Percentiles rank a stretch among this genome's conserved stretches.
Conservation (phyloP, 2,329 filamentous ascomycete genomes). For the Dichotomopilus funicola region DNA sequence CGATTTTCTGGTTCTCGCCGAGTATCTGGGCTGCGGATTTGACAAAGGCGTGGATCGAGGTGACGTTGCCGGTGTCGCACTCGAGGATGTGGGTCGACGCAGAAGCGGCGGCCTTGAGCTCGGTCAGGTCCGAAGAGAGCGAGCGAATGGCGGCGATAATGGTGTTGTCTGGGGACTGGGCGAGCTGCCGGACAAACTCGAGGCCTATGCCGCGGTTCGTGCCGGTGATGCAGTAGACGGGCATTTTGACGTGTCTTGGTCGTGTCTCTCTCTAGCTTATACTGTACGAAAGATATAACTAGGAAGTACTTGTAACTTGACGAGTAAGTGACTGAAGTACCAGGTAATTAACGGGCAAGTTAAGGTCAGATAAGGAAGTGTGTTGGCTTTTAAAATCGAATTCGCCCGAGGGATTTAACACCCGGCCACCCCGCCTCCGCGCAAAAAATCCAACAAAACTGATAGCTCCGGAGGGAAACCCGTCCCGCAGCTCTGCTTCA, state of each 20-base stretch:
- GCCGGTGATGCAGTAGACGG: slow-evolving; percentile 29
- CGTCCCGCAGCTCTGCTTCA: not conserved
- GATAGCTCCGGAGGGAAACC: too few species aligned
- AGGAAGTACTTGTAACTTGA: too few species aligned
- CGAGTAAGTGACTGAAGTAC: too few species aligned
- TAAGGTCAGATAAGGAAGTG: not conserved
- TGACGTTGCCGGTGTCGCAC: slow-evolving; percentile 28
- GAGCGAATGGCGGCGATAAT: slow-evolving; percentile 26
- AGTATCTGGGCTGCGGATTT: slow-evolving; percentile 24
- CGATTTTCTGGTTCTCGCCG: slow-evolving; percentile 29
- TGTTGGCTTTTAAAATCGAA: too few species aligned
- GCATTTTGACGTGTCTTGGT: slow-evolving; percentile 21
- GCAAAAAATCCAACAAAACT: too few species aligned
- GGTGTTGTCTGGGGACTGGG: slow-evolving; percentile 21
- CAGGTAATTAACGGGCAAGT: not conserved
- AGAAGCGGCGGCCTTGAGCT: slow-evolving; percentile 21
- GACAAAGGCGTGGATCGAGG: slow-evolving; percentile 27
- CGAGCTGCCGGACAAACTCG: slow-evolving; percentile 29
- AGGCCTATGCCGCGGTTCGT: slow-evolving; percentile 29
- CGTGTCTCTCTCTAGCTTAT: not conserved
- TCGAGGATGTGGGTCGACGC: slow-evolving; percentile 24
- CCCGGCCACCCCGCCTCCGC: too few species aligned
- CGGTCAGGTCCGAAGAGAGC: slow-evolving; percentile 23
- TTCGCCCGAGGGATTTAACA: too few species aligned
- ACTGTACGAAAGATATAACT: too few species aligned